Evolutionary conservation across 805 yeast genomes (phyloP).

Genomic region (Starmerella stigmatis): DNA sequence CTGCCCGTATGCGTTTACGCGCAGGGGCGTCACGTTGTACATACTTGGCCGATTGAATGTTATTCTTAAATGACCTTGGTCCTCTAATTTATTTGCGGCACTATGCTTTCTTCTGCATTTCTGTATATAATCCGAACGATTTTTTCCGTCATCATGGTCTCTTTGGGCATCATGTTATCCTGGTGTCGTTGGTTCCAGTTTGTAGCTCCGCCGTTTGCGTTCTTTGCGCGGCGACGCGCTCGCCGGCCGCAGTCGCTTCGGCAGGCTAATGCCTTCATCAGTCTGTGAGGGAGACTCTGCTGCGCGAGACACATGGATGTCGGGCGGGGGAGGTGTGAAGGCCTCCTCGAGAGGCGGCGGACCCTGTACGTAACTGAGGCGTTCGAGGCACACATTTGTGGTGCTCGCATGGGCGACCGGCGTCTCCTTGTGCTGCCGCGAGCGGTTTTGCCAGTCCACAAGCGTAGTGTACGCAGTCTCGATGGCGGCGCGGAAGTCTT

Average conservation of each 20-base stretch:
- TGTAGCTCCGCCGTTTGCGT: neutral
- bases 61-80: too few relatives aligned
- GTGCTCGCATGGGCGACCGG: neutral
- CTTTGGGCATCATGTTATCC: too few relatives aligned
- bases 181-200: too few relatives aligned
- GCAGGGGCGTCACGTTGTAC: too few relatives aligned
- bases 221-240: conserved; percentile 4
- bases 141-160: neutral
- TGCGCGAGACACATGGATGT: neutral
- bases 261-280: neutral
- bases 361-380: neutral
- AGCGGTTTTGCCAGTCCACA: neutral
- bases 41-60: too few relatives aligned
- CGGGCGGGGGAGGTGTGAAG: neutral
- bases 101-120: neutral
- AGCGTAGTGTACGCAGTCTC: neutral
- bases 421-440: neutral
- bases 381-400: neutral
- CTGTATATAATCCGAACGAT: conserved; percentile 1
- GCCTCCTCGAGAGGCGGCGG: neutral
- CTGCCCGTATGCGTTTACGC: too few relatives aligned
- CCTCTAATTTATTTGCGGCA: too few relatives aligned
- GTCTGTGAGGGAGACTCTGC: neutral
- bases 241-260: conserved; percentile 2
- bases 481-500: neutral